These are phyloP conservation scores for Paradendryphiella salina DNA, from an alignment of 2,329 filamentous ascomycete genomes.

Conservation along the genomic window DNA sequence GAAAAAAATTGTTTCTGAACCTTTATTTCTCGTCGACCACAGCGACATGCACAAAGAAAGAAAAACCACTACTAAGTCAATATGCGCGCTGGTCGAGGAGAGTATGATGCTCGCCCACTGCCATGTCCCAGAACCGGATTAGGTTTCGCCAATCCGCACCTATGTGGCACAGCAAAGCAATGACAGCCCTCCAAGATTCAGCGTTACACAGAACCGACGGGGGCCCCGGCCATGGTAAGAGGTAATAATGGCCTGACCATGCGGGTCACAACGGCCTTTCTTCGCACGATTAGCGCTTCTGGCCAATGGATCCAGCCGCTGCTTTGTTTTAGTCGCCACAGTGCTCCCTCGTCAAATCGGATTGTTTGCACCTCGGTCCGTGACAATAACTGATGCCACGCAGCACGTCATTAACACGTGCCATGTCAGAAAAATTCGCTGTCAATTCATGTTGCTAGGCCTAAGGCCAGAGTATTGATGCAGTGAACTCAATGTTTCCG, in stretches of 20 bases:
- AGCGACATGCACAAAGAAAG: slow-evolving; percentile 6
- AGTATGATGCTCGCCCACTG: slow-evolving; percentile 8
- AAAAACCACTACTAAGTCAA: slow-evolving; percentile 25
- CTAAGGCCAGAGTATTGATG: slow-evolving; percentile 14
- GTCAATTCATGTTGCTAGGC: slow-evolving; percentile 11
- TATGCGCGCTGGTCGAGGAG: slow-evolving; percentile 13
- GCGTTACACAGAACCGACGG: slow-evolving; percentile 14
- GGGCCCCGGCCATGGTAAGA: slow-evolving; percentile 3
- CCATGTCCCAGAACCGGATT: slow-evolving; percentile 11
- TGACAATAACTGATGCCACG: not conserved
- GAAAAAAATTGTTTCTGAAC: slow-evolving; percentile 6
- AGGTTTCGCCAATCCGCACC: slow-evolving; percentile 20
- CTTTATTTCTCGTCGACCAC: slow-evolving; percentile 10
- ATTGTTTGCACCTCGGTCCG: slow-evolving; percentile 12
- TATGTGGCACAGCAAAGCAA: slow-evolving; percentile 29
- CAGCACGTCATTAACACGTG: slow-evolving; percentile 2
- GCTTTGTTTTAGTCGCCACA: slow-evolving; percentile 11
- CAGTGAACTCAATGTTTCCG: slow-evolving; percentile 45
- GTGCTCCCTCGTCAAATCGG: slow-evolving; percentile 4
- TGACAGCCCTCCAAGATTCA: slow-evolving; percentile 6
- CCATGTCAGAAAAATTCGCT: slow-evolving; percentile 1
- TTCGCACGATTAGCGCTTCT: slow-evolving; percentile 10
- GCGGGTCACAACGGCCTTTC: slow-evolving; percentile 12
- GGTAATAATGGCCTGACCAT: slow-evolving; percentile 18
- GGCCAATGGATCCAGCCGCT: slow-evolving; percentile 5